Evolutionary conservation across 1,284 basidiomycete genomes (phyloP), one percentile per base, ranked within the genome.

Genomic region (Pseudozyma hubeiensis): DNA sequence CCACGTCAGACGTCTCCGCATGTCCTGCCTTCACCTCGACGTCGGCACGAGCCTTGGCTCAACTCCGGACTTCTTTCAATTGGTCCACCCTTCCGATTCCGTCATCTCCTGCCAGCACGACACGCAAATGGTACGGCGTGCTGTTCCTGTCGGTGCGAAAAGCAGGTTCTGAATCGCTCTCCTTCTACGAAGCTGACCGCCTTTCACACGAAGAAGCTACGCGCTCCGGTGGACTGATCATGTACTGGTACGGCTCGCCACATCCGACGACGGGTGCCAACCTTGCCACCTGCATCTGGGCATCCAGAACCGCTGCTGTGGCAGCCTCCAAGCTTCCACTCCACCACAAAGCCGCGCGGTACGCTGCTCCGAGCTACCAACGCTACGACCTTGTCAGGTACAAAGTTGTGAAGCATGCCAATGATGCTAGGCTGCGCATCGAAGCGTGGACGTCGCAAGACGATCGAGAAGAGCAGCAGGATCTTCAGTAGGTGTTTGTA

Each of bases 211-310:
- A 81, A 49, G 80, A 81, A 64, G 80, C 80, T 0, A 78, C 80
- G 4, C 50, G 50, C 11, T 62, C 64, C 9, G 80, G 80, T 11
- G 80, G 80, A 0, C 53, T 81, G 9, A 49, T 81, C 39, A 75
- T 81, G 72, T 81, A 81, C 65, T 81, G 79, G 79, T 81, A 81
- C 52, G 80, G 78, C 33, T 43, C 56, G 6, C 80, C 80, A 0
- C 40, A 71, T 31, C 64, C 63, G 0, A 39, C 37, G 16, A 78
- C 72, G 13, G 80, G 80, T 41, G 71, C 64, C 24, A 81, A 81
- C 45, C 54, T 81, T 7, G 80, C 80, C 0, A 81, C 78, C n/a
- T 81, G 80, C 62, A 71, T 81, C 13, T 81, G 80, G 80, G 79
- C 80, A 1, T 50, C 45, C 7, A 57, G 80, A 11, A 43, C 31